A percentile compares a stretch with the other conserved stretches of the same genome.
These are phyloP conservation scores for Rhodotorula sphaerocarpa DNA, from an alignment of 768 basidiomycete species.

Conservation along the genomic window DNA sequence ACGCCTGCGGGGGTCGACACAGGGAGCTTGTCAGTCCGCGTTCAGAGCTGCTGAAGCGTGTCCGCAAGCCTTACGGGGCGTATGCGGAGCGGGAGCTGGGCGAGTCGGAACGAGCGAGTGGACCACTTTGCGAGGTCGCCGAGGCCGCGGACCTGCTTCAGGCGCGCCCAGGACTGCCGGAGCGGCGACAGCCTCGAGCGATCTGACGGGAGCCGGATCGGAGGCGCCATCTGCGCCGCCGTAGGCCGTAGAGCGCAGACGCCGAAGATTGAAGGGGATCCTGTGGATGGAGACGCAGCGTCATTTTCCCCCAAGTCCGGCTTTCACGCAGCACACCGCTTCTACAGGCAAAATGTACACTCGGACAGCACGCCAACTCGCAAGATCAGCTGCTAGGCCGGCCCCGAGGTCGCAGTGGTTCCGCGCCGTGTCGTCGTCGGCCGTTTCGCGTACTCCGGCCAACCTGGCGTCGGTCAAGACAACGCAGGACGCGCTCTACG, in stretches of 20 bases:
- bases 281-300: no score
- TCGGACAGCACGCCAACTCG: no score
- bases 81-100: conserved; percentile 6
- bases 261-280: no score
- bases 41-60: neutral
- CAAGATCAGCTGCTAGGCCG: no score
- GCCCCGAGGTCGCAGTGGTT: no score
- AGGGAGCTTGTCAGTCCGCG: neutral
- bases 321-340: no score
- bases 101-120: neutral
- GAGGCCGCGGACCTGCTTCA: neutral
- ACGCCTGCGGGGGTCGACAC: conserved; percentile 5
- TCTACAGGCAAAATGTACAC: no score
- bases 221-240: neutral
- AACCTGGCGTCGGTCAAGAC: neutral
- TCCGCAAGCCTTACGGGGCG: neutral
- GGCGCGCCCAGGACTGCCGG: neutral
- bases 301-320: no score
- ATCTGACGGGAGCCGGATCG: conserved; percentile 9
- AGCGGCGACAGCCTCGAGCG: neutral
- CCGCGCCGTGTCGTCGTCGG: no score
- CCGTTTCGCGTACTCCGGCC: neutral
- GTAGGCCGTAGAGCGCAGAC: neutral
- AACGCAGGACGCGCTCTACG: neutral
- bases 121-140: neutral